phyloP scores from a whole-genome alignment of 2,329 filamentous ascomycete genomes.

The Seiridium unicorne region DNA sequence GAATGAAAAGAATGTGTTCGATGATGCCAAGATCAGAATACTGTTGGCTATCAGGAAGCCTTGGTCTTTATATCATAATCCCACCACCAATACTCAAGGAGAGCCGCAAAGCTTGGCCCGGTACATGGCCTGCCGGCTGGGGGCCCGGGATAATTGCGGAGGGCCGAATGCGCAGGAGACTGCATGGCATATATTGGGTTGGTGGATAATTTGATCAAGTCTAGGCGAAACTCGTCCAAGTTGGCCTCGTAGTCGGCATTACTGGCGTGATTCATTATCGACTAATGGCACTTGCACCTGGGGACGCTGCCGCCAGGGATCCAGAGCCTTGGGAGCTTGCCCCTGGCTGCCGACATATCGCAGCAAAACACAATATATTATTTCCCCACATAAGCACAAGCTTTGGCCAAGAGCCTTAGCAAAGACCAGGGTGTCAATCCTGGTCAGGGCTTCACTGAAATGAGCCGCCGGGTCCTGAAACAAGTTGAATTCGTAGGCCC shows the following conservation, averaged over 20 bases:
- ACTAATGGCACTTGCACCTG: not conserved
- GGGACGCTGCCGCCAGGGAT: not conserved
- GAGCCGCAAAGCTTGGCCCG: slow-evolving; percentile 2
- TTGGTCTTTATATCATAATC: not conserved
- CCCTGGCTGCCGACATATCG: not conserved
- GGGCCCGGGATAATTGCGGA: slow-evolving; percentile 1
- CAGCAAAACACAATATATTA: not conserved
- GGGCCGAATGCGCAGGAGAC: not conserved
- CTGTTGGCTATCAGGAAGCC: not conserved
- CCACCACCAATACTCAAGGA: not conserved
- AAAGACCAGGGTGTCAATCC: not conserved
- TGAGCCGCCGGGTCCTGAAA: slow-evolving; percentile 5
- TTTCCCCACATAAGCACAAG: slow-evolving; percentile 5
- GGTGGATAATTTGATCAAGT: not conserved
- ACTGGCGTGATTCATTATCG: not conserved
- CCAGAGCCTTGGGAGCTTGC: not conserved
- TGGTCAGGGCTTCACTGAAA: slow-evolving; percentile 1
- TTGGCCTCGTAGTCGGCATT: not conserved
- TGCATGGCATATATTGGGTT: slow-evolving; percentile 3
- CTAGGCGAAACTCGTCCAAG: not conserved
- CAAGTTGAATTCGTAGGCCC: not conserved
- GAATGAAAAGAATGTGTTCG: slow-evolving; percentile 3
- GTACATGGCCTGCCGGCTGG: not conserved
- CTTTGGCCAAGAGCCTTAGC: slow-evolving; percentile 1
- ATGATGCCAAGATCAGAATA: not conserved